Conservation (phyloP, 2,329 filamentous ascomycete genomes). For the Colletotrichum acutatum region DNA sequence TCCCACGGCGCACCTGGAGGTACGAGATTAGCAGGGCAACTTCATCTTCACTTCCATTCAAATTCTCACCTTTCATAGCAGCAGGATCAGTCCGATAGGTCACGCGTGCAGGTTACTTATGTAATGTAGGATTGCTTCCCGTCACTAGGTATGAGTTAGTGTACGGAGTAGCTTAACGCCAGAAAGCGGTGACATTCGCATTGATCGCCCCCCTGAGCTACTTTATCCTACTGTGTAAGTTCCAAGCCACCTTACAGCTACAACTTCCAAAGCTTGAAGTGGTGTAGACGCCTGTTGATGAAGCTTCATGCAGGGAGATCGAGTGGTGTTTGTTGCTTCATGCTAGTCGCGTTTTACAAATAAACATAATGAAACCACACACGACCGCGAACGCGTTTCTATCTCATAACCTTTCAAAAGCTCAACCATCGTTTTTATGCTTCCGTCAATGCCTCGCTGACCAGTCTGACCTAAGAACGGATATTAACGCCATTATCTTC, state of each 20-base stretch:
- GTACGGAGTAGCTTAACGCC: no score
- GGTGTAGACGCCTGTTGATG: not conserved
- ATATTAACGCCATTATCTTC: constrained; percentile 1
- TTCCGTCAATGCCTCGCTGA: not conserved
- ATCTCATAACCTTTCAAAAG: not conserved
- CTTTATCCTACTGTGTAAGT: not conserved
- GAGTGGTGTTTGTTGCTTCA: constrained; percentile 19
- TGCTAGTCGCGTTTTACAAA: constrained; percentile 23
- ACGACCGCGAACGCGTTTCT: constrained; percentile 14
- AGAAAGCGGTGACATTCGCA: not conserved
- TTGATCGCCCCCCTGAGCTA: not conserved
- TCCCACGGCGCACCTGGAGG: constrained; percentile 8
- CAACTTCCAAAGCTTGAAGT: not conserved
- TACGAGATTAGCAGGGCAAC: constrained; percentile 2
- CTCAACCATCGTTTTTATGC: not conserved
- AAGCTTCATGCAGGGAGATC: not conserved
- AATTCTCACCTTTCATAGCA: not conserved
- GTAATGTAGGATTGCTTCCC: not conserved
- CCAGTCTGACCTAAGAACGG: not conserved
- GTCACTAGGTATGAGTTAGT: no score
- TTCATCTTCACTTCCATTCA: no score
- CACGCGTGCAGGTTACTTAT: not conserved
- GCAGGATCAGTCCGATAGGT: not conserved
- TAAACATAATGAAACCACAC: constrained; percentile 14
- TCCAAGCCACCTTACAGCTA: not conserved